Percentiles rank a stretch among this genome's conserved stretches.
Evolutionary conservation across 2,329 filamentous ascomycete genomes (phyloP).

Genomic region (Trichoderma lentiforme): DNA sequence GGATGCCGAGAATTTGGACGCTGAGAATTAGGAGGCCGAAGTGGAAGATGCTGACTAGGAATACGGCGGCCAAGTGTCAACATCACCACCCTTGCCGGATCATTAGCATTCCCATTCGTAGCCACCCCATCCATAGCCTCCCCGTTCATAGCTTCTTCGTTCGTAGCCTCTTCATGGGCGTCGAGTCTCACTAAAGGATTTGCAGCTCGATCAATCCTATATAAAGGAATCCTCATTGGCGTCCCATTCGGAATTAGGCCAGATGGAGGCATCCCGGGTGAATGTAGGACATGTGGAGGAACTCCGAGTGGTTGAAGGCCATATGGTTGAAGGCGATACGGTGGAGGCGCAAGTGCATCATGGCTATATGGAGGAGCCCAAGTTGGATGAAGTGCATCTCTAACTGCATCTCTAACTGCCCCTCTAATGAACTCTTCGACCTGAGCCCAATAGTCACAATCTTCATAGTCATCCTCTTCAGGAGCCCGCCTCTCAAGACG

Average conservation of each 20-base stretch:
- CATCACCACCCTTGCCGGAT: no score
- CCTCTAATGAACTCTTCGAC: not conserved
- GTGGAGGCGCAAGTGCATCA: not conserved
- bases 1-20: no score
- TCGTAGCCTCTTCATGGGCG: not conserved
- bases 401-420: not conserved
- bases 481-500: not conserved
- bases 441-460: not conserved
- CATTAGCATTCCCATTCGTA: no score
- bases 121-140: no score
- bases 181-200: no score
- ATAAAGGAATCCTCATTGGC: not conserved
- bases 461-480: not conserved
- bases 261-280: not conserved
- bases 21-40: no score
- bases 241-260: not conserved
- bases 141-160: no score
- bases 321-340: not conserved
- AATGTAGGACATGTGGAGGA: not conserved
- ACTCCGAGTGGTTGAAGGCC: not conserved
- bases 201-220: not conserved
- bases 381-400: no score
- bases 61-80: no score
- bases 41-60: no score
- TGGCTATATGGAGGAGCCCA: not conserved